Conservation (phyloP, 2,329 filamentous ascomycete species). For the Epicoccum nigrum region DNA sequence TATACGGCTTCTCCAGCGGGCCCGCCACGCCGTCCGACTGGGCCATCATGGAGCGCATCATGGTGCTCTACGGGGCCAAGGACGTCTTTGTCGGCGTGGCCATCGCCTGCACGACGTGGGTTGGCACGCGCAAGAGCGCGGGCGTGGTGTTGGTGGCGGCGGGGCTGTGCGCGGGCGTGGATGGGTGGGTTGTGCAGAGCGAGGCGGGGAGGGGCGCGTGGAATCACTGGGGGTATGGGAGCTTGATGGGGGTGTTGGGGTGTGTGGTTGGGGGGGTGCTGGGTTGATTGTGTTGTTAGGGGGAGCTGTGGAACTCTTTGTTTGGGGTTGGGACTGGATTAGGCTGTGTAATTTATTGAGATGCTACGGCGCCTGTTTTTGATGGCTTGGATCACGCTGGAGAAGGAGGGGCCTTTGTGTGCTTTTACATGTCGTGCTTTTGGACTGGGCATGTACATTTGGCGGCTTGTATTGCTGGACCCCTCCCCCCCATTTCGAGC, state of each 20-base stretch:
- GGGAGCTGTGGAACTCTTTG: too few relatives aligned
- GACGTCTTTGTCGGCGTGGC: slow-evolving; percentile 58
- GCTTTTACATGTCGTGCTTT: too few relatives aligned
- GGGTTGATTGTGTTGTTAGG: slow-evolving; percentile 30
- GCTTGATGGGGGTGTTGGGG: slow-evolving; percentile 47
- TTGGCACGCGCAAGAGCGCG: slow-evolving; percentile 49
- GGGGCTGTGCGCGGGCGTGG: slow-evolving; percentile 52
- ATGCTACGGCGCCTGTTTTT: too few relatives aligned
- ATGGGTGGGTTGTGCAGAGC: slow-evolving; percentile 52
- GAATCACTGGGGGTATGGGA: slow-evolving; percentile 58
- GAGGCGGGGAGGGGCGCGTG: slow-evolving; percentile 52
- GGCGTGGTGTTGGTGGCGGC: slow-evolving; percentile 53
- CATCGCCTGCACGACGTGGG: slow-evolving; percentile 47
- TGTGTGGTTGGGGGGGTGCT: slow-evolving; percentile 45
- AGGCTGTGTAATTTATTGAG: too few relatives aligned
- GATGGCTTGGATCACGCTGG: too few relatives aligned
- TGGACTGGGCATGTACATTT: too few relatives aligned
- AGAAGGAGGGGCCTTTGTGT: too few relatives aligned
- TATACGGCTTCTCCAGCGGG: slow-evolving; percentile 46
- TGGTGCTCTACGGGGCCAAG: slow-evolving; percentile 56
- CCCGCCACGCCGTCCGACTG: slow-evolving; percentile 38
- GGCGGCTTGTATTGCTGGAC: too few relatives aligned
- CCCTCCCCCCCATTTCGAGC: too few relatives aligned
- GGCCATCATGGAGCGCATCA: slow-evolving; percentile 52
- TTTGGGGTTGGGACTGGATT: too few relatives aligned